Base-by-base conservation (phyloP, 2,329 filamentous ascomycete species). In the Pyricularia pennisetigena region DNA sequence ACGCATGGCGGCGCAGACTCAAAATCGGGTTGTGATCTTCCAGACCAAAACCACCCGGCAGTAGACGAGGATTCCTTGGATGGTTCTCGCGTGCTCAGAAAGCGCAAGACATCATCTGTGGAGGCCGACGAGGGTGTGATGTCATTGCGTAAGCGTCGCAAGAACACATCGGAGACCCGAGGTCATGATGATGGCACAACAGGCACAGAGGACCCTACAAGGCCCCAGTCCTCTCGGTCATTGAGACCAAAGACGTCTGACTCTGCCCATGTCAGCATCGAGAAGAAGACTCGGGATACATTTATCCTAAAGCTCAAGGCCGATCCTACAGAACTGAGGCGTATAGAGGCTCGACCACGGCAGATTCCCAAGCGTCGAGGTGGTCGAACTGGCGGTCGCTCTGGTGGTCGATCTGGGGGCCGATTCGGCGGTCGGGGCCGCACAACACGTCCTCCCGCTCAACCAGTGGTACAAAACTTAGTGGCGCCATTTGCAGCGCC, bases 91-190 rank as follows among this genome's bases (percentile, higher is more conserved):
- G 86, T 91, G 35, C 80, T 97, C 69, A 86, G 94, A 70, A 97
- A 97, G 79, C 88, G 94, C 68, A 97, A 94, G 77, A 89, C 92
- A 23, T 93, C 92, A 0, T 90, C 91, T 3, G 82, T 85, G 14
- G 88, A 90, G 65, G 81, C 79, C 71, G 82, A 92, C 71, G 83
- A 90, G 72, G 80, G 81, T 20, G 78, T 80, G 20, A 78, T 82
- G 69, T 80, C 82, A 0, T 75, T 83, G 49, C 83, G 85, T 70
- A 89, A 86, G 75, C 82, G 87, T 41, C 78, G 83, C 63, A 82
- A 82, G 72, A 81, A 83, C 28, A 78, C 79, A 0, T 80, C 79
- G 0, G 80, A 81, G n/a, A 82, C 80, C 41, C 78, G 77, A 49
- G 78, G 76, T 64, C 71, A 74, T 28, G 77, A 78, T 41, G 76